Evolutionary conservation across 129 eudicot genomes (phyloP), one percentile per base, ranked within the genome.

Genomic region (Flaveria robusta): DNA sequence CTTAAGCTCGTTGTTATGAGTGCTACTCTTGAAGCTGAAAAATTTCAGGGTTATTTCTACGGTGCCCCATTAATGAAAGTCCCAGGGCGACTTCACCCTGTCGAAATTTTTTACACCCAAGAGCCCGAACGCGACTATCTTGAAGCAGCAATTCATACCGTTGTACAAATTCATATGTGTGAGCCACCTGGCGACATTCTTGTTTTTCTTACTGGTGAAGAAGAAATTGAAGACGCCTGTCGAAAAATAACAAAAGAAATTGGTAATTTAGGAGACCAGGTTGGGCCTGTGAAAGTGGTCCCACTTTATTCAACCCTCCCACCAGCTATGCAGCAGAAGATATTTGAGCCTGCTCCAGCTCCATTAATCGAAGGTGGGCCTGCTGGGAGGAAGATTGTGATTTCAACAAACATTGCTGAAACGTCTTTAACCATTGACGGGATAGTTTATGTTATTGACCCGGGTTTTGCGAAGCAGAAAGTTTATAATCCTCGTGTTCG

Each of bases 21-120:
- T 91, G 99, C 97, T 66, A 95, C 99, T 34, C 96, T 95, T 2
- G 99, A 95, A 86, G 99, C 99, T 24, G 99, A 95, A 42, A 95
- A 95, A 79, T 95, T 95, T 74, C 99, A 95, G 72, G 96, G 91
- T 43, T 95, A 95, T 77, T 95, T 95, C 76, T 68, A 54, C 52
- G 96, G 97, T 79, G 99, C 99, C 55, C 97, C 99, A 31, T 92
- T 95, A 47, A 91, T 95, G 97, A 95, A 95, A 89, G 99, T 95
- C 68, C 99, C 99, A 11, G 99, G 99, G 60, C 82, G 99, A 71
- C 99, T 95, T 73, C 96, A 89, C 72, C 99, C 99, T 1, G 99
- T 95, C 15, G 97, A 95, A 74, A 95, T 95, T 27, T 95, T 95
- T 52, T 95, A 91, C 73, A 95, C 99, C 14, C 94, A 89, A 78